These are phyloP conservation scores for Exophiala sp. DNA, from an alignment of 2,329 filamentous ascomycete genomes.

Conservation along the genomic window DNA sequence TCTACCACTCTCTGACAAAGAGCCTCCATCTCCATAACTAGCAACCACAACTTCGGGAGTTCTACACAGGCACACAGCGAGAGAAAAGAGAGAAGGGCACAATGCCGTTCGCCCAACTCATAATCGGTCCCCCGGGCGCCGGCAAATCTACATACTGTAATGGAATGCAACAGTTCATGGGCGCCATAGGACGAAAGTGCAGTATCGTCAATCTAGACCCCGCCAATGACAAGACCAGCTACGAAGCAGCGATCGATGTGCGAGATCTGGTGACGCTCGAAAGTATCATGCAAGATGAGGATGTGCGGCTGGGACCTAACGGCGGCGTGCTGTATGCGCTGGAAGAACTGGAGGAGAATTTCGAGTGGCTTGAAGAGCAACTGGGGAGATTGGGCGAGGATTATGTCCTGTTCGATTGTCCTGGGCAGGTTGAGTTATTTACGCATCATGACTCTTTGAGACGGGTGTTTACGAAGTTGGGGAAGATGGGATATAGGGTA, in stretches of 20 bases:
- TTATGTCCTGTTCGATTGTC: conserved; percentile 93
- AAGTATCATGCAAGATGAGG: conserved; percentile 89
- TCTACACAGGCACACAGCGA: not conserved
- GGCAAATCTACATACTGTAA: conserved; percentile 98
- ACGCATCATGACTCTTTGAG: conserved; percentile 90
- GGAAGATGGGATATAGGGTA: conserved; percentile 90
- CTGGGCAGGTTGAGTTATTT: conserved; percentile 94
- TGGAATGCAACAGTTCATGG: conserved; percentile 98
- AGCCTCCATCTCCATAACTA: too few species aligned
- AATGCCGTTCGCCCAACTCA: conserved; percentile 69
- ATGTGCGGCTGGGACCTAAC: conserved; percentile 71
- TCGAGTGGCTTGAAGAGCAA: conserved; percentile 83
- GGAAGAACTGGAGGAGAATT: conserved; percentile 90
- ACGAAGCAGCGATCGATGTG: conserved; percentile 86
- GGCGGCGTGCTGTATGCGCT: conserved; percentile 89
- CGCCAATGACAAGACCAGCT: conserved; percentile 88
- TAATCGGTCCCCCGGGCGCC: conserved; percentile 89
- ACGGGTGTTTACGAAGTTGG: conserved; percentile 84
- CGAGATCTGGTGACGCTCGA: conserved; percentile 84
- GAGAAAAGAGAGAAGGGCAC: not conserved
- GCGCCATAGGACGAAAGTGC: conserved; percentile 89
- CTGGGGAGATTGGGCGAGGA: conserved; percentile 79
- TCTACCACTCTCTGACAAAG: too few species aligned
- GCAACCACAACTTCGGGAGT: not conserved
- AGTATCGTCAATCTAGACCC: conserved; percentile 96